Conservation (phyloP, 441 rosid species). For the Bocquillonia castaneifolia region DNA sequence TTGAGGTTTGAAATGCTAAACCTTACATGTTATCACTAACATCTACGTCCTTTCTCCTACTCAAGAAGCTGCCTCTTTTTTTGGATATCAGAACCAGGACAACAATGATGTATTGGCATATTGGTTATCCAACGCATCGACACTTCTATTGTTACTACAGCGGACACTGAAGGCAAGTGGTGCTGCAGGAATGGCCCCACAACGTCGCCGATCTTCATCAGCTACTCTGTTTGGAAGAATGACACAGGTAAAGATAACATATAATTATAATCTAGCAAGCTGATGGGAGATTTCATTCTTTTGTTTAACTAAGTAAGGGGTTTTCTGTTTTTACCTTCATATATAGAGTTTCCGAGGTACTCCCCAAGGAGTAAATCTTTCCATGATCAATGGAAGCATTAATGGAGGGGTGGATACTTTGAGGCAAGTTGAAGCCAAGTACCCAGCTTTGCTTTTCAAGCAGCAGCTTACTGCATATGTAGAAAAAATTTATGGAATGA, state of each 20-base stretch:
- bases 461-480: conserved; percentile 99
- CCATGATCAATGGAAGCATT: conserved; percentile 61
- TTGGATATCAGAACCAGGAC: conserved; percentile 69
- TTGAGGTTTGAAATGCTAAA: conserved; percentile 60
- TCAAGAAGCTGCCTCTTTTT: conserved; percentile 15
- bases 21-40: conserved; percentile 5
- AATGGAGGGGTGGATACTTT: conserved; percentile 63
- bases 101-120: conserved; percentile 87
- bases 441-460: conserved; percentile 97
- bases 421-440: conserved; percentile 97
- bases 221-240: conserved; percentile 94
- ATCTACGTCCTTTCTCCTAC: conserved; percentile 4
- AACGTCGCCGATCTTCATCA: conserved; percentile 96
- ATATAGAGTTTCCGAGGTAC: conserved; percentile 94
- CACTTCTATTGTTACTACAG: conserved; percentile 91
- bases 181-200: conserved; percentile 99
- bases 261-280: conserved; percentile 8
- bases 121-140: conserved; percentile 96
- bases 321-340: conserved; percentile 22
- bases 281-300: background rate
- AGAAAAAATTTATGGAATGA: conserved; percentile 98
- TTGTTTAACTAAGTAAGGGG: conserved; percentile 21
- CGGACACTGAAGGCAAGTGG: conserved; percentile 95
- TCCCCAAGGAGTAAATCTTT: conserved; percentile 87
- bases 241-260: conserved; percentile 59